A percentile compares a stretch with the other conserved stretches of the same genome.
phyloP scores from a whole-genome alignment of 768 basidiomycete genomes.

The Thelephora ganbajun region DNA sequence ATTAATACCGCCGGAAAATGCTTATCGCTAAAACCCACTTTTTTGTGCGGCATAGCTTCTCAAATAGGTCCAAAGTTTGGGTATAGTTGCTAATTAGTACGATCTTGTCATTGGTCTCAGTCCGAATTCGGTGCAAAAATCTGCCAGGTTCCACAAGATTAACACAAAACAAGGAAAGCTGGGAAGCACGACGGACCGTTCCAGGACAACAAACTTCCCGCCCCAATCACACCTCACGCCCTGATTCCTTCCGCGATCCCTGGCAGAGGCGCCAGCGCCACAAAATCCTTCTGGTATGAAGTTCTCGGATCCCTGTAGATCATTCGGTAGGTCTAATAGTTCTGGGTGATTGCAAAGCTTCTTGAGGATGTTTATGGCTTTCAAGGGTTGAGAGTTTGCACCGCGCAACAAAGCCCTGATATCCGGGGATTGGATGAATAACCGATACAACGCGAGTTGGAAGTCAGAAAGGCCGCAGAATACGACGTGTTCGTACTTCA shows the following conservation, averaged over 20 bases:
- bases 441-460: conserved; percentile 72
- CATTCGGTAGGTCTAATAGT: conserved; percentile 71
- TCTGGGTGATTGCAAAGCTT: conserved; percentile 95
- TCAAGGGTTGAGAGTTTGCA: conserved; percentile 82
- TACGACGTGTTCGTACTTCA: conserved; percentile 98
- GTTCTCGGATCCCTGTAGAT: conserved; percentile 68
- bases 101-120: conserved; percentile 84
- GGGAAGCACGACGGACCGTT: conserved; percentile 39
- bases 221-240: conserved; percentile 69
- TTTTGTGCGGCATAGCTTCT: conserved; percentile 74
- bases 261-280: conserved; percentile 32
- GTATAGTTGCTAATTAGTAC: conserved; percentile 96
- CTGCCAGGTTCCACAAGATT: conserved; percentile 22
- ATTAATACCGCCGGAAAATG: neutral
- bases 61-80: conserved; percentile 87
- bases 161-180: neutral
- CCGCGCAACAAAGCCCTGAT: conserved; percentile 85
- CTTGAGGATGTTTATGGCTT: conserved; percentile 88
- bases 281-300: conserved; percentile 72
- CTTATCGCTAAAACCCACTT: conserved; percentile 33
- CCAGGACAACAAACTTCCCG: conserved; percentile 88
- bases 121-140: conserved; percentile 72
- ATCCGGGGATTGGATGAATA: conserved; percentile 87
- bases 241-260: conserved; percentile 29
- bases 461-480: conserved; percentile 81